Evolutionary conservation across 495 filamentous ascomycete genomes (phyloP).

Genomic region (Aspergillus ostianus): DNA sequence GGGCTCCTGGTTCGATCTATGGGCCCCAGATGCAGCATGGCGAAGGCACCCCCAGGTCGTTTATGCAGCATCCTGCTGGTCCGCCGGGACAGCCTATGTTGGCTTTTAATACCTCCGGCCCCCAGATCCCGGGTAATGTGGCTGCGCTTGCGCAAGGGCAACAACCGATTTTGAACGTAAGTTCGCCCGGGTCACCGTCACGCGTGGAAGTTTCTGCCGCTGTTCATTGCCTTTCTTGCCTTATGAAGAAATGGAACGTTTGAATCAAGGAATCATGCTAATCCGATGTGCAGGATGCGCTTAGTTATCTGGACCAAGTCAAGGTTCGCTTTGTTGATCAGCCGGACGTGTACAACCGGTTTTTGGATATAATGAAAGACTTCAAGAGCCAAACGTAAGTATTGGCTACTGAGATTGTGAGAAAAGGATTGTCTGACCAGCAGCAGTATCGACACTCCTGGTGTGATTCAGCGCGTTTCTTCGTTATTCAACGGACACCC

Average conservation of each 20-base stretch:
- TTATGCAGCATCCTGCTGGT: constrained; percentile 61
- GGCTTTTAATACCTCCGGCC: constrained; percentile 46
- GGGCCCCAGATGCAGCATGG: constrained; percentile 63
- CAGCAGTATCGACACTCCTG: constrained; percentile 89
- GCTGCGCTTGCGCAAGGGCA: constrained; percentile 76
- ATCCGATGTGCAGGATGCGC: constrained; percentile 66
- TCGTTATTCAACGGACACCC: constrained; percentile 97
- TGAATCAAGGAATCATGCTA: no score
- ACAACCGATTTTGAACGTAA: constrained; percentile 90
- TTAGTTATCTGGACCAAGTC: constrained; percentile 97
- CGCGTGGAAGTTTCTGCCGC: background rate
- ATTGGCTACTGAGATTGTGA: background rate
- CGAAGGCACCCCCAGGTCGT: constrained; percentile 58
- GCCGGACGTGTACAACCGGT: constrained; percentile 96
- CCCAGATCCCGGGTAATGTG: constrained; percentile 53
- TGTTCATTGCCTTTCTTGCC: constrained; percentile 12
- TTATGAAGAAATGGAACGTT: no score
- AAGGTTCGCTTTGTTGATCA: constrained; percentile 97
- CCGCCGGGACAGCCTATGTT: constrained; percentile 60
- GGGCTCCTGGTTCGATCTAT: constrained; percentile 63
- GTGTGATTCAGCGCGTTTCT: constrained; percentile 95
- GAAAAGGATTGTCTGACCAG: constrained; percentile 16
- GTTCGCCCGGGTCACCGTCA: constrained; percentile 18
- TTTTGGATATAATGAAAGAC: constrained; percentile 99
- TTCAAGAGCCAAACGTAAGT: constrained; percentile 97